phyloP scores from a whole-genome alignment of 805 yeast species.

The Candida chilensis region DNA sequence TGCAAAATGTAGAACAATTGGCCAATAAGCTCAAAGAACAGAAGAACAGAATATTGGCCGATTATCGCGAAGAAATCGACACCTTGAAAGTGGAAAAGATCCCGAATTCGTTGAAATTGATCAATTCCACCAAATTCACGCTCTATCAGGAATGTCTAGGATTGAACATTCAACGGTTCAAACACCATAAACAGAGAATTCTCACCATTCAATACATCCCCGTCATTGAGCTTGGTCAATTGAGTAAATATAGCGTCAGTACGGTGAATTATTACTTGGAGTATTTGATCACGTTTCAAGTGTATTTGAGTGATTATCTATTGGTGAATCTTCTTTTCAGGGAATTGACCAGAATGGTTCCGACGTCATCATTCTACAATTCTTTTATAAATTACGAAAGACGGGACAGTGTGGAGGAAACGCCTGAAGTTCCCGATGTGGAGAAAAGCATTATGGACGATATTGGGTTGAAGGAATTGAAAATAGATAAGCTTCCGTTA shows the following conservation, averaged over 20 bases:
- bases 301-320: constrained; percentile 6
- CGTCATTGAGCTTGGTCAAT: not conserved
- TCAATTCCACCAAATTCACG: not conserved
- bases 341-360: constrained; percentile 12
- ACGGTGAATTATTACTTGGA: constrained; percentile 17
- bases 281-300: constrained; percentile 13
- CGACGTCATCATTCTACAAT: constrained; percentile 13
- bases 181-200: not conserved
- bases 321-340: constrained; percentile 10
- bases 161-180: not conserved
- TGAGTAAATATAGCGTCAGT: not conserved
- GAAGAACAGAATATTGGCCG: not conserved
- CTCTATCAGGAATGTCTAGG: not conserved
- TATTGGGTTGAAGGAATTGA: constrained; percentile 1
- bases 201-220: not conserved
- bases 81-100: not conserved
- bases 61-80: not conserved
- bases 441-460: too few species aligned
- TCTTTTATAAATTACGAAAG: not conserved
- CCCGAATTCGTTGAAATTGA: not conserved
- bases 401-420: too few species aligned
- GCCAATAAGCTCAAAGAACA: not conserved
- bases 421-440: too few species aligned
- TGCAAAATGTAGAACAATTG: not conserved
- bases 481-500: constrained; percentile 10